phyloP scores from a whole-genome alignment of 1,139 yeast genomes.

The Kodamaea suecica region DNA sequence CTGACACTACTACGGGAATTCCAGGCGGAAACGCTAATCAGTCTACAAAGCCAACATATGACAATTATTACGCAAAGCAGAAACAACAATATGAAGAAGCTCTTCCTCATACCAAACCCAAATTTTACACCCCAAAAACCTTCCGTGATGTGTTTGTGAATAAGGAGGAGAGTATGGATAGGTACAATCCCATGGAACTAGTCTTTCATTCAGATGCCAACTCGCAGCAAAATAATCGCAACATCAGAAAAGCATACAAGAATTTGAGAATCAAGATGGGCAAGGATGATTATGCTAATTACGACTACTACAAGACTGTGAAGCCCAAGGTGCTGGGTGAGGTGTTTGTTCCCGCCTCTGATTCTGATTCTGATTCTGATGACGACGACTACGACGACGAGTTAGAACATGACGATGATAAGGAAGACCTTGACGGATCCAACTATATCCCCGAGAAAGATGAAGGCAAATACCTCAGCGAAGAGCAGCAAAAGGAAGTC shows the following conservation, averaged over 20 bases:
- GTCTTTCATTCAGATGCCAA: conserved; percentile 32
- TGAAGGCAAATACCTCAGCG: conserved; percentile 4
- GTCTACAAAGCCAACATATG: conserved; percentile 8
- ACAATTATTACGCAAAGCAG: conserved; percentile 40
- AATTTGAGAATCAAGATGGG: conserved; percentile 30
- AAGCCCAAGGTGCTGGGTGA: conserved; percentile 9
- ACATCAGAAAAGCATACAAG: conserved; percentile 28
- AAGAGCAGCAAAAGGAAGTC: conserved; percentile 11
- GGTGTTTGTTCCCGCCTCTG: conserved; percentile 11
- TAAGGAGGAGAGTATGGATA: conserved; percentile 26
- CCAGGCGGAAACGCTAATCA: conserved; percentile 2
- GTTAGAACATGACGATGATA: conserved; percentile 9
- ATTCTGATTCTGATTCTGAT: conserved; percentile 6
- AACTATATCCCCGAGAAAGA: conserved; percentile 8
- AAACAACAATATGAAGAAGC: conserved; percentile 36
- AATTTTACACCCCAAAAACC: conserved; percentile 41
- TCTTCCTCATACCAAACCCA: conserved; percentile 34
- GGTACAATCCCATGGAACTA: conserved; percentile 41
- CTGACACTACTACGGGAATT: not conserved
- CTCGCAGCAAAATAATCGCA: not conserved
- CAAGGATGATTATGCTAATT: conserved; percentile 32
- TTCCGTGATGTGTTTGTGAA: conserved; percentile 40
- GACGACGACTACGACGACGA: conserved; percentile 10
- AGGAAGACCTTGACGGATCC: conserved; percentile 6
- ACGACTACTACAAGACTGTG: conserved; percentile 35